A percentile compares a stretch with the other conserved stretches of the same genome.
Conservation (phyloP, 2,329 filamentous ascomycete species). For the Gnomoniopsis smithogilvyi region DNA sequence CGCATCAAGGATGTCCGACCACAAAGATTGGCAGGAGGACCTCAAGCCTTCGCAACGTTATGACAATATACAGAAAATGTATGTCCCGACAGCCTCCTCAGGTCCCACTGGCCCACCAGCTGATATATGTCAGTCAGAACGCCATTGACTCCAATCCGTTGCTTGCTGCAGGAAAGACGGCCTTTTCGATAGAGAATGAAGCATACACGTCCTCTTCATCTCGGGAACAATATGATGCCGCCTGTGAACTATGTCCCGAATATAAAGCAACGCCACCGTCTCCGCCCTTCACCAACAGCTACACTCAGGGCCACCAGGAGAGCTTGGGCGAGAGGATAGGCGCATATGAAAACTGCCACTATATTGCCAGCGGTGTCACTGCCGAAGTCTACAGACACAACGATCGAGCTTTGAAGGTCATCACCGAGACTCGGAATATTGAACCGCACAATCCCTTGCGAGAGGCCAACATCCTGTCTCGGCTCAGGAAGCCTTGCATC, state of each 20-base stretch:
- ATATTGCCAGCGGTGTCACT: conserved; percentile 67
- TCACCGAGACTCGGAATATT: conserved; percentile 66
- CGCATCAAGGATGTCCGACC: conserved; percentile 20
- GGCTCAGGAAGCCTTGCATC: conserved; percentile 57
- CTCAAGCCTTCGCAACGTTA: conserved; percentile 60
- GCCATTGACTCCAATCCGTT: conserved; percentile 20
- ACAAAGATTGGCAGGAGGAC: conserved; percentile 44
- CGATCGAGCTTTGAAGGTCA: conserved; percentile 76
- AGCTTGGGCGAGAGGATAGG: conserved; percentile 47
- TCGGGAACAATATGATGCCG: conserved; percentile 52
- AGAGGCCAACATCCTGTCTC: conserved; percentile 71
- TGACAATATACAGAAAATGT: conserved; percentile 61
- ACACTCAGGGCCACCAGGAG: neutral
- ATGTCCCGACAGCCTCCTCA: conserved; percentile 28
- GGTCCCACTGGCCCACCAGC: neutral
- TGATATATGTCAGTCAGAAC: conserved; percentile 23
- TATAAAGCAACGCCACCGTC: conserved; percentile 1
- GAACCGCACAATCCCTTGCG: conserved; percentile 80
- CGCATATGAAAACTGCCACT: conserved; percentile 48
- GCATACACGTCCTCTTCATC: conserved; percentile 58
- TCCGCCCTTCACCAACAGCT: neutral
- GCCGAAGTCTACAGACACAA: conserved; percentile 76
- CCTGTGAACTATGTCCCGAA: conserved; percentile 29
- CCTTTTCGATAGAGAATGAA: conserved; percentile 63
- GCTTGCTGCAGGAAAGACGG: conserved; percentile 34